Base-by-base conservation (phyloP, 371 early-diverging fungal genomes). In the Rhizopus delemar region DNA sequence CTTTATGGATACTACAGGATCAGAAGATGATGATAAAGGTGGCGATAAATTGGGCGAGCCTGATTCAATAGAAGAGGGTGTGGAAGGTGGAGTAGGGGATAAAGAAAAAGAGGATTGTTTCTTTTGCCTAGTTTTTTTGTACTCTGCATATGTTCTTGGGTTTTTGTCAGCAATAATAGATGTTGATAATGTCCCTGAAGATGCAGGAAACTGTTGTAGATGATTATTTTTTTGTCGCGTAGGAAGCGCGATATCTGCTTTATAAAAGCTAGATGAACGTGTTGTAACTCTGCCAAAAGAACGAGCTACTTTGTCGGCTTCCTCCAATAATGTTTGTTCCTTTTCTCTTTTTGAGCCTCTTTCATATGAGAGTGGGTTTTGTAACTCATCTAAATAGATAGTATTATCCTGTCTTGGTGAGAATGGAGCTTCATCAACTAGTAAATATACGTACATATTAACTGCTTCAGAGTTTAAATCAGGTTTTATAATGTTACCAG, bases 301-400 rank as follows among this genome's bases (percentile, higher is more conserved):
- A 11, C 35, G 41, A 5, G 12, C n/a, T 5, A 52, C 22, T 3
- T 31, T 16, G 7, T 56, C 52, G 3, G 46, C n/a, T 28, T 65
- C 65, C 6, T 51, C 35, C n/a, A 36, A 46, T 22, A 57, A 31
- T 8, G 41, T 50, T 8, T 55, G 38, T n/a, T 51, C 41, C 8
- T 35, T 51, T 31, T 60, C 60, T n/a, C 39, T 41, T 5, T 34
- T 8, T 5, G 53, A 45, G 5, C 65, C 60, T 53, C 65, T 51
- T 3, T 56, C 50, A 57, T 56, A 65, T 3, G 65, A 65, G 8
- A 65, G 34, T 4, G 51, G 41, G 1, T 46, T 41, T 12, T 56
- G 53, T 4, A 65, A 35, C n/a, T 65, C 65, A 35, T 65, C 65
- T 38, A 65, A 34, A 35, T 65, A 60, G n/a, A 65, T 65, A 32